phyloP scores from a whole-genome alignment of 139 green algal genomes.

The Closterium sp. region DNA sequence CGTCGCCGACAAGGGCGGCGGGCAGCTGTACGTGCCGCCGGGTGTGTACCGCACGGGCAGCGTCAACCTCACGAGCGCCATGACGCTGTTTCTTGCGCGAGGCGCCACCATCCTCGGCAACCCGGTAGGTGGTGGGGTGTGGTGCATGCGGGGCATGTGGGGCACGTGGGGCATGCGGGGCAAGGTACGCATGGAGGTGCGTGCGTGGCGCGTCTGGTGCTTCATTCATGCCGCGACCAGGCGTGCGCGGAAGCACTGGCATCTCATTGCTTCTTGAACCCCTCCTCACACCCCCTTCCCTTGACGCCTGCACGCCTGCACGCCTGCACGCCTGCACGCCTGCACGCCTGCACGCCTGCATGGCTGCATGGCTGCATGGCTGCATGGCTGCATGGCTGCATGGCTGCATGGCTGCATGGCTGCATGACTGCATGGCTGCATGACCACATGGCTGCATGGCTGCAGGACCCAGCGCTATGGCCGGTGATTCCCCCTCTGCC shows the following conservation, averaged over 20 bases:
- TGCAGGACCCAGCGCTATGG: conserved; percentile 26
- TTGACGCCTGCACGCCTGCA: too few relatives aligned
- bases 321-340: too few relatives aligned
- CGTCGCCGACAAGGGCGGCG: conserved; percentile 38
- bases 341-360: too few relatives aligned
- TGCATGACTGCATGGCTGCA: background rate
- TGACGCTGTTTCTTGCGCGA: conserved; percentile 28
- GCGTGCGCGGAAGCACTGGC: too few relatives aligned
- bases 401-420: background rate
- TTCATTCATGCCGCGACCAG: too few relatives aligned
- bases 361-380: too few relatives aligned
- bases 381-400: too few relatives aligned
- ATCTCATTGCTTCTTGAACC: background rate
- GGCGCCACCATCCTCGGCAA: conserved; percentile 39
- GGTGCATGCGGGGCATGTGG: background rate
- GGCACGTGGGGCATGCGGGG: too few relatives aligned
- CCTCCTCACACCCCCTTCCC: background rate
- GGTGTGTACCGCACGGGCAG: conserved; percentile 26
- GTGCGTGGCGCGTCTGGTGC: too few relatives aligned
- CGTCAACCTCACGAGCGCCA: conserved; percentile 47
- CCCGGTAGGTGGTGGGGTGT: conserved; percentile 8
- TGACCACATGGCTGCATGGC: background rate
- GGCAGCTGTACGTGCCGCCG: conserved; percentile 39
- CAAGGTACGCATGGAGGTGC: too few relatives aligned
- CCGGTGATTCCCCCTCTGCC: conserved; percentile 40